These are phyloP conservation scores for Salix viminalis DNA, from an alignment of 345 rosid species.

Conservation along the genomic window DNA sequence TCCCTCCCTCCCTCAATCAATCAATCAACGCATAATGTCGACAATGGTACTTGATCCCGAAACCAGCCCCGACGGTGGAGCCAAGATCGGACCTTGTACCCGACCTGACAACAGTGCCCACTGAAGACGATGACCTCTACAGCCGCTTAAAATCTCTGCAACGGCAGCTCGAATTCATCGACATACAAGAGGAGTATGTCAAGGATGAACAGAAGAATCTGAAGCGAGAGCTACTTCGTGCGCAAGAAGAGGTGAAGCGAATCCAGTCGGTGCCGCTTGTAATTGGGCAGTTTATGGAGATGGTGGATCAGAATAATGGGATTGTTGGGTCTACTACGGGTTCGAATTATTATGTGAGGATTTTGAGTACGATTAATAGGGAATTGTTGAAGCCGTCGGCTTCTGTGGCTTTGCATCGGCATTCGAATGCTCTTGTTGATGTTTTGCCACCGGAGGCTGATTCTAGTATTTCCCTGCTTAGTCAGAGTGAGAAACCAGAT, in stretches of 20 bases:
- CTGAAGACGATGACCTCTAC: constrained; percentile 84
- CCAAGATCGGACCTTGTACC: constrained; percentile 10
- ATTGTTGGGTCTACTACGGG: constrained; percentile 99
- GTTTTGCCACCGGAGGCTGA: constrained; percentile 98
- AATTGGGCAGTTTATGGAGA: constrained; percentile 99
- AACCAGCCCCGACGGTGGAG: constrained; percentile 25
- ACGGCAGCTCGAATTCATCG: constrained; percentile 84
- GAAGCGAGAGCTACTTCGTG: constrained; percentile 80
- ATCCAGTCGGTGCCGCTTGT: constrained; percentile 96
- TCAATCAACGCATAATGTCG: constrained; percentile 25
- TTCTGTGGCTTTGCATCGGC: constrained; percentile 96
- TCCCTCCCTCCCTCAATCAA: background rate
- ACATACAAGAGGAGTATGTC: constrained; percentile 90
- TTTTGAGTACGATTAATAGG: constrained; percentile 86
- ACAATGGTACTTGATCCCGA: constrained; percentile 62
- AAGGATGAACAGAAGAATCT: constrained; percentile 96
- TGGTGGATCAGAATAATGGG: constrained; percentile 98
- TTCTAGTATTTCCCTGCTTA: constrained; percentile 90
- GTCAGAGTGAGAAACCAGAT: constrained; percentile 98
- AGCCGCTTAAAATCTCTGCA: constrained; percentile 69
- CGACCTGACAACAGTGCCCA: background rate
- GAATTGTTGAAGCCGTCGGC: constrained; percentile 95
- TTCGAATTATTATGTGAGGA: constrained; percentile 89
- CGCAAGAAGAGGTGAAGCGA: constrained; percentile 97
- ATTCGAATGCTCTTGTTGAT: constrained; percentile 93